These are phyloP conservation scores for Ceratocystis ficicola DNA, from an alignment of 2,329 filamentous ascomycete species.

Conservation along the genomic window DNA sequence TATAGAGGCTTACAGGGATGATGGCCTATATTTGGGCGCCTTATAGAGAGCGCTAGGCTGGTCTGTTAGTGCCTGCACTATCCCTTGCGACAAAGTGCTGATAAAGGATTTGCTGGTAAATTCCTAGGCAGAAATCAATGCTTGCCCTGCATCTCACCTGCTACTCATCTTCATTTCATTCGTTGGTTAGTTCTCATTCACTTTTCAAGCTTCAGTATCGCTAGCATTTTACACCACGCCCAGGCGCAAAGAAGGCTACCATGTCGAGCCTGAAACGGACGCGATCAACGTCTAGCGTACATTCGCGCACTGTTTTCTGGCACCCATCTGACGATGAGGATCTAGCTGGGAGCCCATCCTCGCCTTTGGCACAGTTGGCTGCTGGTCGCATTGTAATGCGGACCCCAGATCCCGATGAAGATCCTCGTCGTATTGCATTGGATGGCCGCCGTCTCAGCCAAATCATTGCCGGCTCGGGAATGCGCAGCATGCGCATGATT, in stretches of 20 bases:
- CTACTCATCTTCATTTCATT: conserved; percentile 4
- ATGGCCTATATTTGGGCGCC: no score
- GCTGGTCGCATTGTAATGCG: conserved; percentile 19
- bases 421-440: conserved; percentile 34
- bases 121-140: background rate
- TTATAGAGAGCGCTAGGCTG: background rate
- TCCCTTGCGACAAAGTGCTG: background rate
- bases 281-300: conserved; percentile 30
- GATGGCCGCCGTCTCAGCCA: conserved; percentile 49
- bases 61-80: background rate
- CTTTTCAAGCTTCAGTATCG: background rate
- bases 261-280: conserved; percentile 32
- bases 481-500: conserved; percentile 75
- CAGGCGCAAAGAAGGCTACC: background rate
- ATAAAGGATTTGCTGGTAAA: background rate
- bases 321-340: conserved; percentile 23
- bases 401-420: conserved; percentile 32
- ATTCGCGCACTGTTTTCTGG: conserved; percentile 21
- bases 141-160: background rate
- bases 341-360: conserved; percentile 7
- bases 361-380: conserved; percentile 17
- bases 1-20: background rate
- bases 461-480: conserved; percentile 54
- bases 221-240: background rate
- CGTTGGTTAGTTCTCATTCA: background rate